Evolutionary conservation across 352 stramenopile species (phyloP).

Genomic region (Phytophthora ohioensis): DNA sequence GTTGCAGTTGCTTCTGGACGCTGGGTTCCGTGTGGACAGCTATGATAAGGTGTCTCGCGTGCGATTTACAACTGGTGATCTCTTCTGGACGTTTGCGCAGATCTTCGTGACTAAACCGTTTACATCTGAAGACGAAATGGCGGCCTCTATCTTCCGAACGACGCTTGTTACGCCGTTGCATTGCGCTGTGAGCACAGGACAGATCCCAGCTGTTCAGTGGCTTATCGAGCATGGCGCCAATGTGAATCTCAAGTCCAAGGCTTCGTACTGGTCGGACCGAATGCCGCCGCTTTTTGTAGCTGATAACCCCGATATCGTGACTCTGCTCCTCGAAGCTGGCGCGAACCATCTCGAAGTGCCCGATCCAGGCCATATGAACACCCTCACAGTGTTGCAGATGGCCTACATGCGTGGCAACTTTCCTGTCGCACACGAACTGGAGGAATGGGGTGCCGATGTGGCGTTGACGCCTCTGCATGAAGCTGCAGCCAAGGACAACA

Average conservation of each 20-base stretch:
- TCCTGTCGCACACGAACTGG: constrained; percentile 65
- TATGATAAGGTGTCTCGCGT: constrained; percentile 81
- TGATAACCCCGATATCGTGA: constrained; percentile 73
- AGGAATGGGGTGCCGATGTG: constrained; percentile 78
- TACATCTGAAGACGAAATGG: constrained; percentile 55
- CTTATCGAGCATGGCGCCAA: constrained; percentile 64
- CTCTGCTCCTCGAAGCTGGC: constrained; percentile 62
- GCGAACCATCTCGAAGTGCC: constrained; percentile 78
- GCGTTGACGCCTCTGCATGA: constrained; percentile 75
- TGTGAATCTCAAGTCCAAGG: constrained; percentile 68
- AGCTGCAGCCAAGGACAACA: constrained; percentile 60
- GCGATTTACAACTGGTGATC: constrained; percentile 78
- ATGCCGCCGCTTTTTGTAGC: constrained; percentile 75
- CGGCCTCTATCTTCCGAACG: constrained; percentile 70
- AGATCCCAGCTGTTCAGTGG: constrained; percentile 65
- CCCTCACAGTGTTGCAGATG: constrained; percentile 71
- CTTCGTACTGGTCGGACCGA: constrained; percentile 71
- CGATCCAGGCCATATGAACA: constrained; percentile 74
- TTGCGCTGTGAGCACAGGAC: constrained; percentile 69
- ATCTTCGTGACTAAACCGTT: constrained; percentile 65
- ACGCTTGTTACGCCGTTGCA: constrained; percentile 78
- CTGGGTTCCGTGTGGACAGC: constrained; percentile 68
- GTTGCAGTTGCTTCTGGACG: constrained; percentile 58
- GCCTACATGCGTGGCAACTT: constrained; percentile 76
- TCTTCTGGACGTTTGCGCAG: constrained; percentile 82